Conservation (phyloP, 306 rosid species). For the Quercus variabilis region DNA sequence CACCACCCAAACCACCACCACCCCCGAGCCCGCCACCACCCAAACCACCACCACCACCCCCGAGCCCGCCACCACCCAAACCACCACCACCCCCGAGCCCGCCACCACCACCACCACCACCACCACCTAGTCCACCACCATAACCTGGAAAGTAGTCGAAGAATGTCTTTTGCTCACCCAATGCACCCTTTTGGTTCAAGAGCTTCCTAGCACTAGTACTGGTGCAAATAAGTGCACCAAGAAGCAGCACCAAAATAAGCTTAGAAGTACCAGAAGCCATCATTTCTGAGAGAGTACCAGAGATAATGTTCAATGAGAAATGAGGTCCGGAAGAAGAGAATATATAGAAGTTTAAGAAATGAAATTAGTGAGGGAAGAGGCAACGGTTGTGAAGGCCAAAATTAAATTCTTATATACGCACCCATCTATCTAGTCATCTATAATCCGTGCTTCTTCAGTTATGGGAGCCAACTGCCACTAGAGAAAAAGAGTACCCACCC, state of each 20-base stretch:
- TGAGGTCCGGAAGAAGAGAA: neutral
- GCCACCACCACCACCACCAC: neutral
- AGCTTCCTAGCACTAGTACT: conserved; percentile 31
- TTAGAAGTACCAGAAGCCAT: conserved; percentile 25
- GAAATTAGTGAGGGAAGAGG: neutral
- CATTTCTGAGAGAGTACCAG: neutral
- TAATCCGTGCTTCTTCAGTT: conserved; percentile 30
- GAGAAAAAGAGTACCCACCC: neutral
- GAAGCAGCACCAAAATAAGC: conserved; percentile 34
- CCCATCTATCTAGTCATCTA: conserved; percentile 16
- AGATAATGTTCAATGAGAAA: neutral
- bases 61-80: conserved; percentile 23
- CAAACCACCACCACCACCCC: conserved; percentile 16
- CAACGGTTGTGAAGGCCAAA: conserved; percentile 1
- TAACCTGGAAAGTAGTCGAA: conserved; percentile 25
- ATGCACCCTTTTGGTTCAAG: conserved; percentile 4
- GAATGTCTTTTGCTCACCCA: conserved; percentile 20
- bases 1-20: conserved; percentile 17
- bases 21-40: no score
- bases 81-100: neutral
- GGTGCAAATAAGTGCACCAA: conserved; percentile 17
- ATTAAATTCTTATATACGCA: neutral
- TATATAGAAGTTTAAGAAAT: conserved; percentile 1
- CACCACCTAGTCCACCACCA: conserved; percentile 29
- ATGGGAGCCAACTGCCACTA: neutral